These are phyloP conservation scores for Nannizziopsis arthrosporioides DNA, from an alignment of 2,329 filamentous ascomycete species.

Conservation along the genomic window DNA sequence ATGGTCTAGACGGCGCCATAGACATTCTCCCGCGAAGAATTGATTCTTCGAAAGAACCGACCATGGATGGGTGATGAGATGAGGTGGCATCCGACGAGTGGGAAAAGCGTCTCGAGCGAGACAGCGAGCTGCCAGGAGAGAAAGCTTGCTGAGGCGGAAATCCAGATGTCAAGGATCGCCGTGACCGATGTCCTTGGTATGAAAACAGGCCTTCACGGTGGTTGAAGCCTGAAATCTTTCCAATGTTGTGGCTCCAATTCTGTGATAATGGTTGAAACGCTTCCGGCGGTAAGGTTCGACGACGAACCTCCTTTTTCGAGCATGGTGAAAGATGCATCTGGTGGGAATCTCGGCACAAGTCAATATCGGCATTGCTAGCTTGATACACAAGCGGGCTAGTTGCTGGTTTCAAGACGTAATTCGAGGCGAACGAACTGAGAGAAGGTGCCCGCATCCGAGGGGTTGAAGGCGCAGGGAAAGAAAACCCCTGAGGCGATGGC, in stretches of 20 bases:
- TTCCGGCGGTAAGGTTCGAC: constrained; percentile 60
- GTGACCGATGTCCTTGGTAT: constrained; percentile 68
- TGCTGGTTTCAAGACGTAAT: constrained; percentile 73
- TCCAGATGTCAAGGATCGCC: constrained; percentile 59
- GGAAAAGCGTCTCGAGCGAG: constrained; percentile 49
- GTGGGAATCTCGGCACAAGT: constrained; percentile 47
- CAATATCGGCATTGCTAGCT: constrained; percentile 68
- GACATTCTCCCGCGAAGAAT: constrained; percentile 94
- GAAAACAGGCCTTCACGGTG: constrained; percentile 51
- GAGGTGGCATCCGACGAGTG: constrained; percentile 62
- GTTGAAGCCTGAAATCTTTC: constrained; percentile 34
- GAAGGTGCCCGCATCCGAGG: constrained; percentile 44
- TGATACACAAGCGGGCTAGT: constrained; percentile 88
- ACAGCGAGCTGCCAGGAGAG: constrained; percentile 28
- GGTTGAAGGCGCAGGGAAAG: background rate
- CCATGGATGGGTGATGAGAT: constrained; percentile 84
- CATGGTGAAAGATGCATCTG: constrained; percentile 39
- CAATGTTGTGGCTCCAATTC: constrained; percentile 31
- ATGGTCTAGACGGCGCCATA: constrained; percentile 79
- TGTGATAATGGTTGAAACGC: constrained; percentile 38
- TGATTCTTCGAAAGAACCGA: constrained; percentile 95
- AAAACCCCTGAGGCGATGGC: background rate
- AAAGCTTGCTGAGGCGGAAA: constrained; percentile 39
- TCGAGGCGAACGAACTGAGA: constrained; percentile 60
- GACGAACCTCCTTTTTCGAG: constrained; percentile 44